Base-by-base conservation (phyloP, 805 yeast genomes). In the Yamadazyma scolyti region DNA sequence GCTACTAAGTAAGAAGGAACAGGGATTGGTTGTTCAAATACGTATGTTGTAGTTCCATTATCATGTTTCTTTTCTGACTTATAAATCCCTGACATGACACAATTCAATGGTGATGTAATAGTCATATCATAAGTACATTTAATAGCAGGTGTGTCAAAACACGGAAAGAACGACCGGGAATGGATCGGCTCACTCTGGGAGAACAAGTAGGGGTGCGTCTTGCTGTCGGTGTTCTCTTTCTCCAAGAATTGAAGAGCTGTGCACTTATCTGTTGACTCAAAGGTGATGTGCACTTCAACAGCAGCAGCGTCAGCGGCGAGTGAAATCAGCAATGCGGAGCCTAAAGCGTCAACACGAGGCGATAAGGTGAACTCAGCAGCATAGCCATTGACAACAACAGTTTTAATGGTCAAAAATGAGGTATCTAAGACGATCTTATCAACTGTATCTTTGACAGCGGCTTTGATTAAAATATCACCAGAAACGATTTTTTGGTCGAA, bases 151-250 rank as follows among this genome's bases (percentile, higher is more conserved):
- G 96, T 87, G 56, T 88, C 96, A 52, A 88, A 88, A 47, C 87
- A 83, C 6, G 96, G 96, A 61, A 83, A 80, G 49, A 87, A 68
- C 10, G 90, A 75, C 48, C 96, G 72, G 5, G 95, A 93, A 50
- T 88, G 96, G 42, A 84, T 87, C 21, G 96, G 88, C 61, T 88
- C 95, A 52, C 94, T 75, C 59, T 88, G 96, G 8, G 96, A 85
- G 55, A 87, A 88, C 36, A 88, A 67, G 54, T 76, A 82, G 1
- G 86, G 87, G 16, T 68, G 66, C 24, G 71, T 72, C 39, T 78
- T 74, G 11, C 89, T 94, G 28, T 78, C 78, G 6, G 95, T 82
- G 45, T 79, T 83, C 31, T 69, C 76, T 20, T 79, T 77, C n/a
- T 73, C 75, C 31, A 88, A 62, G 78, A 93, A 88, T 56, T 88